Conservation (phyloP, 2,329 filamentous ascomycete species). For the Fusarium subglutinans region DNA sequence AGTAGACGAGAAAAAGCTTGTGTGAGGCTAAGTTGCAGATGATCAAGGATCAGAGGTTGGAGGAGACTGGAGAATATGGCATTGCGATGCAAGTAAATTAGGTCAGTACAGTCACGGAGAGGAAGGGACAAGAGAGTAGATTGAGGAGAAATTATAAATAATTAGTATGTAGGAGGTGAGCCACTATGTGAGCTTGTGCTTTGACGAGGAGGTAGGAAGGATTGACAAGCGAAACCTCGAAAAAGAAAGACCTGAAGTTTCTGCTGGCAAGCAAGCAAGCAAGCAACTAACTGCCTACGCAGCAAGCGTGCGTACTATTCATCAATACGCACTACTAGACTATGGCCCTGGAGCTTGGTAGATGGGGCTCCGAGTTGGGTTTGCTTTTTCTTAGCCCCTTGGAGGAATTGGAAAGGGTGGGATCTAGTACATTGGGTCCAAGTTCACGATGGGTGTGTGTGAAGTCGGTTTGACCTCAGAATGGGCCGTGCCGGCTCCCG, state of each 20-base stretch:
- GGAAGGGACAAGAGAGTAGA: not conserved
- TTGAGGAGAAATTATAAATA: constrained; percentile 5
- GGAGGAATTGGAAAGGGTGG: constrained; percentile 32
- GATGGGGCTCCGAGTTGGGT: constrained; percentile 31
- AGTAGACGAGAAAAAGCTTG: constrained; percentile 25
- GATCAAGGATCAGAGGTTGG: constrained; percentile 7
- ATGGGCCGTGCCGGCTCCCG: constrained; percentile 40
- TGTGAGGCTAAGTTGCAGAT: constrained; percentile 27
- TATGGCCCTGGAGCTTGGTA: constrained; percentile 32
- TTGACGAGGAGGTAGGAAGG: constrained; percentile 26
- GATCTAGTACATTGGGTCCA: constrained; percentile 41
- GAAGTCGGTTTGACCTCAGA: constrained; percentile 25
- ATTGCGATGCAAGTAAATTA: constrained; percentile 8
- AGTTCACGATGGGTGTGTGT: constrained; percentile 35
- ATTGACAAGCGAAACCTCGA: constrained; percentile 39
- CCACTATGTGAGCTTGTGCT: constrained; percentile 31
- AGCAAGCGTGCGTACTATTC: constrained; percentile 13
- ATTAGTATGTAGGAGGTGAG: constrained; percentile 25
- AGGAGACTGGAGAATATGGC: constrained; percentile 8
- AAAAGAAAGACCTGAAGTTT: constrained; percentile 41
- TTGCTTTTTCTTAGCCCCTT: constrained; percentile 43
- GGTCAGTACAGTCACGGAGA: constrained; percentile 5
- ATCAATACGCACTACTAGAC: constrained; percentile 16
- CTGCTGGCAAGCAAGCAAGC: constrained; percentile 30
- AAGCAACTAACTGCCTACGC: constrained; percentile 18